Percentiles rank a stretch among this genome's conserved stretches.
phyloP scores from a whole-genome alignment of 306 rosid species.

The Gillenia trifoliata region DNA sequence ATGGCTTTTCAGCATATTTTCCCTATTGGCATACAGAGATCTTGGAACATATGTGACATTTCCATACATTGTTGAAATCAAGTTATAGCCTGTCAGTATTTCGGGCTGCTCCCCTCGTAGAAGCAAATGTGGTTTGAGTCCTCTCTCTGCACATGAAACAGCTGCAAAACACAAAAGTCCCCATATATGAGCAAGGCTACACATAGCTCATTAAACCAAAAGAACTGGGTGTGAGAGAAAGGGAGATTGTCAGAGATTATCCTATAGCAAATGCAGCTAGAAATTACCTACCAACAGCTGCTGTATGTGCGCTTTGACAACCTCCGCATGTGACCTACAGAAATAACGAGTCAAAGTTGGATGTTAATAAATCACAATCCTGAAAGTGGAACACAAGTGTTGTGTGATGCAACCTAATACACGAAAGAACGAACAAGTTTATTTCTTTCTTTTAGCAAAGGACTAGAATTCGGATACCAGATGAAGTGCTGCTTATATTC shows the following conservation, averaged over 20 bases:
- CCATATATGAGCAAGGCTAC: conserved; percentile 9
- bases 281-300: conserved; percentile 70
- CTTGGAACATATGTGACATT: conserved; percentile 78
- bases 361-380: conserved; percentile 20
- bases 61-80: conserved; percentile 84
- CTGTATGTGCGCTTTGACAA: conserved; percentile 95
- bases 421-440: no score
- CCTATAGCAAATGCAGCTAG: not conserved
- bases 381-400: not conserved
- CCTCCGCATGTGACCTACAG: conserved; percentile 97
- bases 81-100: conserved; percentile 79
- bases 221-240: not conserved
- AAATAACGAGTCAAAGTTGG: conserved; percentile 14
- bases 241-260: not conserved
- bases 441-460: not conserved
- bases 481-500: not conserved
- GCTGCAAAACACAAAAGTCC: conserved; percentile 43
- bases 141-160: conserved; percentile 82
- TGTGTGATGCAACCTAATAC: not conserved
- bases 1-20: conserved; percentile 56
- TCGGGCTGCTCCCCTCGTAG: conserved; percentile 91
- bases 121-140: conserved; percentile 70
- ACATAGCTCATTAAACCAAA: conserved; percentile 8
- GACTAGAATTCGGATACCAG: conserved; percentile 1
- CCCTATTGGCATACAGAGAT: conserved; percentile 65